Conservation (phyloP, 805 yeast species). For the Yamadazyma paraphyllophila region DNA sequence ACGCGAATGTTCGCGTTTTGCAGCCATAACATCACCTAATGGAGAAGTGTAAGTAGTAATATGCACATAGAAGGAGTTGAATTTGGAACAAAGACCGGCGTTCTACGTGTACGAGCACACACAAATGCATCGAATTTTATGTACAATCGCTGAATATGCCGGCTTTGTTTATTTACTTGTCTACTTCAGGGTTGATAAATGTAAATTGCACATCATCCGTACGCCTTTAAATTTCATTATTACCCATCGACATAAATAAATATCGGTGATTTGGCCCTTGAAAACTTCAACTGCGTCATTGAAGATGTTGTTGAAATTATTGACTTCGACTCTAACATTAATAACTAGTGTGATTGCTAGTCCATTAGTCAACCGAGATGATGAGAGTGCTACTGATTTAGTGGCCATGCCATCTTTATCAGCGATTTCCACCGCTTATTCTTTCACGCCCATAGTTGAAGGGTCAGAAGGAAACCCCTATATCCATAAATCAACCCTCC, state of each 20-base stretch:
- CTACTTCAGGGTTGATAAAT: background rate
- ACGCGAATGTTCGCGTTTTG: slow-evolving; percentile 7
- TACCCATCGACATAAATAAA: background rate
- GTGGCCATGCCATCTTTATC: slow-evolving; percentile 8
- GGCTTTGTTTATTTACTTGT: slow-evolving; percentile 7
- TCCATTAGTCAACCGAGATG: slow-evolving; percentile 4
- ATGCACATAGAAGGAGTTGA: slow-evolving; percentile 2
- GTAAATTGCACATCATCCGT: no score
- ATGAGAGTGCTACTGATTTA: background rate
- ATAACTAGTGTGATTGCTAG: background rate
- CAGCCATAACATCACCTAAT: slow-evolving; percentile 1
- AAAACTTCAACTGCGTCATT: background rate
- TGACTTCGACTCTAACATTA: background rate
- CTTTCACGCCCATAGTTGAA: slow-evolving; percentile 12
- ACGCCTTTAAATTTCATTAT: no score
- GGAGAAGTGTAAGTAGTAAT: background rate
- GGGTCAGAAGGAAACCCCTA: slow-evolving; percentile 27
- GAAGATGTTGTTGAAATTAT: background rate
- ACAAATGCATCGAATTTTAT: slow-evolving; percentile 1
- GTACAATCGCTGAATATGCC: background rate
- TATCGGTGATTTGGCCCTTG: background rate
- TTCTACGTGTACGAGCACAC: background rate
- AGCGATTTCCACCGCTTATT: slow-evolving; percentile 7
- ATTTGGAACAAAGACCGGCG: background rate
- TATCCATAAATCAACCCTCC: slow-evolving; percentile 21